phyloP scores from a whole-genome alignment of 139 green algal genomes.

The Chlorella sp. region DNA sequence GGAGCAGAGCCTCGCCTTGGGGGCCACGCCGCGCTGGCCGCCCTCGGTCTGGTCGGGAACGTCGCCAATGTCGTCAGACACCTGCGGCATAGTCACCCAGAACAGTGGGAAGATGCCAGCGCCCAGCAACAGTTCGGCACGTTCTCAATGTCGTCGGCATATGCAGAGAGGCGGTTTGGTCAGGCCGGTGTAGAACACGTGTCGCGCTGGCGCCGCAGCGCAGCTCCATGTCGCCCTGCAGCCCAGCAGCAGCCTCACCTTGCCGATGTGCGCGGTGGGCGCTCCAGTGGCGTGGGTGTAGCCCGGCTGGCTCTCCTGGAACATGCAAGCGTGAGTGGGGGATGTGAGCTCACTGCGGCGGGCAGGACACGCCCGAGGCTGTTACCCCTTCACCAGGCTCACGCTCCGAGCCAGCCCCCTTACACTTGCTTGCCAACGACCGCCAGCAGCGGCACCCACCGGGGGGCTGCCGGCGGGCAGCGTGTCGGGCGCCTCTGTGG shows the following conservation, averaged over 20 bases:
- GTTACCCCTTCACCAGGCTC: no score
- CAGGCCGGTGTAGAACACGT: neutral
- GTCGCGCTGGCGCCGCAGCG: neutral
- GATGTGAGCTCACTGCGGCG: no score
- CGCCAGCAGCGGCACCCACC: neutral
- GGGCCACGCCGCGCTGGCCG: neutral
- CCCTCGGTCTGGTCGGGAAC: neutral
- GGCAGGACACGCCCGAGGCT: no score
- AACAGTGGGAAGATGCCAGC: no score
- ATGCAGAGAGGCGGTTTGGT: neutral
- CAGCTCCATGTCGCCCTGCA: neutral
- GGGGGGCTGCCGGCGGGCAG: neutral
- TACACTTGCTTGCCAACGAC: no score
- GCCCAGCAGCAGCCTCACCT: neutral
- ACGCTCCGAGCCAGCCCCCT: no score
- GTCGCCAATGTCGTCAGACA: neutral
- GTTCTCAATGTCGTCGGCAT: no score
- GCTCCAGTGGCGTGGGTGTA: neutral
- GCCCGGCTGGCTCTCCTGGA: constrained; percentile 8
- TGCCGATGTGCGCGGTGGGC: neutral
- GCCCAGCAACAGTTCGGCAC: no score
- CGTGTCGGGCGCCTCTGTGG: neutral
- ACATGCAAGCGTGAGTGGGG: no score
- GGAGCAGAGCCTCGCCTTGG: no score
- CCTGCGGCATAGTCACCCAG: no score